Percentiles rank a stretch among this genome's conserved stretches.
Conservation (phyloP, 208 protist species). For the Hexamita inflata region DNA sequence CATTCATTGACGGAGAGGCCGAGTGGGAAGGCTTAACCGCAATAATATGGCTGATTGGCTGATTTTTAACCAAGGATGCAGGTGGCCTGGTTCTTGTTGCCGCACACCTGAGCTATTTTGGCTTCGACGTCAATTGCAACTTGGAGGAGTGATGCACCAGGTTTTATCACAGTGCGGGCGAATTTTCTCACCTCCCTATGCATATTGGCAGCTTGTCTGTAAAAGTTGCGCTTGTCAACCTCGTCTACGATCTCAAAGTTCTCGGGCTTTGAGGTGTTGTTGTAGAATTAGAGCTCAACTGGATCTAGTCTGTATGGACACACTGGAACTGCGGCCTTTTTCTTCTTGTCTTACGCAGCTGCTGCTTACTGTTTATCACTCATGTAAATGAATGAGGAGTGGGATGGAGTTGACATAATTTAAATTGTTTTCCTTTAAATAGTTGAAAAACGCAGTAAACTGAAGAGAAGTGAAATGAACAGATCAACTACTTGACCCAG, state of each 20-base stretch:
- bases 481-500: no score
- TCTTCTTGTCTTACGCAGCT: no score
- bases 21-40: conserved; percentile 40
- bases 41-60: background rate
- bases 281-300: no score
- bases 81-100: background rate
- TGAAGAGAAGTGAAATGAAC: no score
- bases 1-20: conserved; percentile 77
- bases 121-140: conserved; percentile 22
- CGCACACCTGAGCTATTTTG: background rate
- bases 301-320: no score
- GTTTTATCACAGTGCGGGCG: conserved; percentile 13
- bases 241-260: conserved; percentile 5
- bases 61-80: background rate
- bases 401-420: no score
- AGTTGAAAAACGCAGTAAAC: no score
- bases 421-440: no score
- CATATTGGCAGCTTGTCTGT: conserved; percentile 30
- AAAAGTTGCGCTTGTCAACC: background rate
- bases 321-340: no score
- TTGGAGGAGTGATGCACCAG: conserved; percentile 22
- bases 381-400: no score
- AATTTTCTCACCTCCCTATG: conserved; percentile 30
- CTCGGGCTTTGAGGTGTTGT: no score
- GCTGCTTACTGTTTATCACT: no score